Evolutionary conservation across 2,329 filamentous ascomycete species (phyloP).

Genomic region (Coniochaeta prunicola): DNA sequence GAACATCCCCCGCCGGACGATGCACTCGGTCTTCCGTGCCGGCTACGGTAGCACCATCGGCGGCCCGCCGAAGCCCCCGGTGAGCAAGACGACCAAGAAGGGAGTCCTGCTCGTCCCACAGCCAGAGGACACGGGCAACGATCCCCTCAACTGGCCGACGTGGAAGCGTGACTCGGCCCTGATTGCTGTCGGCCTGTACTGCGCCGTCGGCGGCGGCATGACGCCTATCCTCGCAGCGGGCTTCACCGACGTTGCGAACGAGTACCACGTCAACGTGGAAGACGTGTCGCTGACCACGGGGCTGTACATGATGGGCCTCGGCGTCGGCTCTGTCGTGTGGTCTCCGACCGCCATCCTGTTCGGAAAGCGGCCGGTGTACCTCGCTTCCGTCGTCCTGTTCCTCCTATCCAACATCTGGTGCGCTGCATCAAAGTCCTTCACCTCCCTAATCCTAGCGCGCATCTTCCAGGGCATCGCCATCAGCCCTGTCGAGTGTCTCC

Average conservation of each 20-base stretch:
- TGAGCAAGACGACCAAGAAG: constrained; percentile 62
- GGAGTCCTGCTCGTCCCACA: constrained; percentile 85
- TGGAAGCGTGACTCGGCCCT: constrained; percentile 77
- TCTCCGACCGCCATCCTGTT: constrained; percentile 87
- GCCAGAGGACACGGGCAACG: constrained; percentile 83
- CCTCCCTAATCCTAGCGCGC: constrained; percentile 71
- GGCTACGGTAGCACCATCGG: constrained; percentile 26
- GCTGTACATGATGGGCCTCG: constrained; percentile 89
- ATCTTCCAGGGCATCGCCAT: constrained; percentile 85
- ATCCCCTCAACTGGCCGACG: constrained; percentile 84
- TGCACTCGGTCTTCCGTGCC: constrained; percentile 47
- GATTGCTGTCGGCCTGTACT: constrained; percentile 81
- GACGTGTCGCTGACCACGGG: constrained; percentile 81
- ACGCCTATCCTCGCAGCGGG: constrained; percentile 86
- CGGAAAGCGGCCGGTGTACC: constrained; percentile 87
- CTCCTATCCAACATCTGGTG: constrained; percentile 75
- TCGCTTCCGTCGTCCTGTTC: constrained; percentile 71
- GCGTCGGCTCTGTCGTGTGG: constrained; percentile 73
- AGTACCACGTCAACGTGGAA: constrained; percentile 59
- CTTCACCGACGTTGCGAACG: constrained; percentile 69
- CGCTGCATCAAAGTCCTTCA: constrained; percentile 72
- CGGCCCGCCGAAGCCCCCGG: constrained; percentile 15
- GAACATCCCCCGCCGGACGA: constrained; percentile 49
- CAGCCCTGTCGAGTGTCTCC: constrained; percentile 85
- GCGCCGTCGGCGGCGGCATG: constrained; percentile 88